Base-by-base conservation (phyloP, 208 protist genomes). In the Acanthamoeba culbertsoni region DNA sequence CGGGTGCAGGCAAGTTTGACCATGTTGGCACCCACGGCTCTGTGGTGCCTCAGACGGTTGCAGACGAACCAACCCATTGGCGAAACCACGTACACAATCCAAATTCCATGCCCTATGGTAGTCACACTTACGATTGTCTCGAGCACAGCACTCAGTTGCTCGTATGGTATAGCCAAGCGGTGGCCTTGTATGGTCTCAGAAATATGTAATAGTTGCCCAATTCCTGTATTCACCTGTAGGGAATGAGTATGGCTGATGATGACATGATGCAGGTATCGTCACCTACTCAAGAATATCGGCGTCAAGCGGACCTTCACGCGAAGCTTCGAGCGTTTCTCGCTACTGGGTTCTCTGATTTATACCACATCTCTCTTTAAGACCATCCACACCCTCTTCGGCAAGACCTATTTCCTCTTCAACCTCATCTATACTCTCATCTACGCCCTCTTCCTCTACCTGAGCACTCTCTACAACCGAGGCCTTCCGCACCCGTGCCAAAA, bases 381-480 rank as follows among this genome's bases (percentile, higher is more conserved):
- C 28, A 75, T 75, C 35, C 65, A 75, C 28, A 75, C 65, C 14
- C 35, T 75, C 12, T 75, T 75, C 35, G 65, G 65, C 65, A 75
- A 75, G 65, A 75, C 65, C 14, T 75, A 75, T 31, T 75, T 75
- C 35, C 65, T 75, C 14, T 75, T 75, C 65, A 75, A 75, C 65
- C 65, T 75, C 18, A 40, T 75, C 28, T 37, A 75, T n/a, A 40
- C 65, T n/a, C 28, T 75, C 14, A n/a, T 75, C 14, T 75, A 75
- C 28, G 65, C 65, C 35, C 35, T 35, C 65, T 75, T 75, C 65
- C 28, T 75, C 28, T 75, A 37, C 28, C 65, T 75, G 23, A 75
- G 65, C 65, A n/a, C 28, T 40, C 23, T 40, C 65, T 75, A 75
- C 65, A 75, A 75, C 28, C 65, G 65, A 37, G 65, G 65, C 35